Evolutionary conservation across 1,139 yeast species (phyloP).

Genomic region (Debaryomyces sp.): DNA sequence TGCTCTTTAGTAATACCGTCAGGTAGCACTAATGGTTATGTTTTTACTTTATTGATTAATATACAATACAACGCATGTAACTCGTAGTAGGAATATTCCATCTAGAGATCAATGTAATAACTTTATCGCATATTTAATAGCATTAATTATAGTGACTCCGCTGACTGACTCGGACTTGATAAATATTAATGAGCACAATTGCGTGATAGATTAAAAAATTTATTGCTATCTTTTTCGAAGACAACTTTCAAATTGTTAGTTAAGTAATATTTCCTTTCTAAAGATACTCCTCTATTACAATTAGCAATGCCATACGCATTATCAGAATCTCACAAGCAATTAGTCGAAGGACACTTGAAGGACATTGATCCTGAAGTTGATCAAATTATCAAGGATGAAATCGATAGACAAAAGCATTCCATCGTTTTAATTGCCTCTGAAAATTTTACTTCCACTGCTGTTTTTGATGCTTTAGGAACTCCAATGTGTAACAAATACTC

Average conservation of each 20-base stretch:
- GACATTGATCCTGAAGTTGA: constrained; percentile 86
- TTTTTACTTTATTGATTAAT: constrained; percentile 5
- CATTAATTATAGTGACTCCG: constrained; percentile 1
- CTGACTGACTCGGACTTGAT: constrained; percentile 7
- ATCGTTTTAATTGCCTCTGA: constrained; percentile 95
- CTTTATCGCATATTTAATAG: neutral
- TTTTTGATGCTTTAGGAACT: constrained; percentile 94
- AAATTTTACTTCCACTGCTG: constrained; percentile 95
- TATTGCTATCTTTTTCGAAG: neutral
- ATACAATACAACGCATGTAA: neutral
- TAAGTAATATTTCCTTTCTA: neutral
- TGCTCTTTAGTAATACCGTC: neutral
- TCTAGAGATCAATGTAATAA: neutral
- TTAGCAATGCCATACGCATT: constrained; percentile 56
- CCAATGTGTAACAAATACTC: constrained; percentile 94
- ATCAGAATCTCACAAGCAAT: constrained; percentile 64
- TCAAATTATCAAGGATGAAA: constrained; percentile 81
- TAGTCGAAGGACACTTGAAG: constrained; percentile 68
- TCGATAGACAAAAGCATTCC: constrained; percentile 91
- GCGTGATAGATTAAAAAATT: constrained; percentile 1
- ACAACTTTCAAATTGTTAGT: neutral
- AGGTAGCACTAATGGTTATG: constrained; percentile 1
- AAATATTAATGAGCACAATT: constrained; percentile 7
- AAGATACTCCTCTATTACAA: neutral
- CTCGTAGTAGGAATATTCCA: neutral